phyloP scores from a whole-genome alignment of 768 basidiomycete genomes.

The Auricularia heimuer region DNA sequence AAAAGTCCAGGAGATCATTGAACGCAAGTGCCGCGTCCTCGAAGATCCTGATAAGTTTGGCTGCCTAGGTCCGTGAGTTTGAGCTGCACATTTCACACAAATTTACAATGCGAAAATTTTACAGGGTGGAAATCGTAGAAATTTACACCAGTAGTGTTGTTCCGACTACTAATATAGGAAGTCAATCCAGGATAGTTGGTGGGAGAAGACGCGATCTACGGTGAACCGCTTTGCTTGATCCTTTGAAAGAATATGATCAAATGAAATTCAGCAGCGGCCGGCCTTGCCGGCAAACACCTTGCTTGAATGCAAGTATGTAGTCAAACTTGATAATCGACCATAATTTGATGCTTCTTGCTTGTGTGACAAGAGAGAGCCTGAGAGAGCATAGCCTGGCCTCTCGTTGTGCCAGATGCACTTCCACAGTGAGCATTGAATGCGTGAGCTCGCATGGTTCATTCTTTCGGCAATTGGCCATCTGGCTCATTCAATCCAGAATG shows the following conservation, averaged over 20 bases:
- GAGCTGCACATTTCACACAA: background rate
- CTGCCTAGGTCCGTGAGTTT: background rate
- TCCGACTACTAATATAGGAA: background rate
- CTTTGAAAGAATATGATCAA: constrained; percentile 17
- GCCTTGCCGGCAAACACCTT: no score
- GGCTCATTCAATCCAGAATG: no score
- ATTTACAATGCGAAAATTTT: background rate
- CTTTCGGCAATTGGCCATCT: no score
- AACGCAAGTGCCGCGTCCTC: constrained; percentile 53
- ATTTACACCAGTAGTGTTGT: background rate
- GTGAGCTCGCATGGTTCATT: no score
- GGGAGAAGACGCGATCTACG: constrained; percentile 23
- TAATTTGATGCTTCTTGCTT: background rate
- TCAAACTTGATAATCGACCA: background rate
- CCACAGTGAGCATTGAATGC: no score
- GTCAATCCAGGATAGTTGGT: constrained; percentile 2
- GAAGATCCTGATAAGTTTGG: constrained; percentile 37
- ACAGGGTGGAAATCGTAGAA: background rate
- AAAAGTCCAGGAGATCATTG: constrained; percentile 69
- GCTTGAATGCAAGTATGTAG: no score
- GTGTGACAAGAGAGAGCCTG: no score
- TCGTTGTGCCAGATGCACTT: no score
- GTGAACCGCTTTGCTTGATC: constrained; percentile 23
- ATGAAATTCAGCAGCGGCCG: constrained; percentile 11
- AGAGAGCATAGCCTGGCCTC: no score